These are phyloP conservation scores for Phellopilus nigrolimitatus DNA, from an alignment of 1,284 basidiomycete genomes.

Conservation along the genomic window DNA sequence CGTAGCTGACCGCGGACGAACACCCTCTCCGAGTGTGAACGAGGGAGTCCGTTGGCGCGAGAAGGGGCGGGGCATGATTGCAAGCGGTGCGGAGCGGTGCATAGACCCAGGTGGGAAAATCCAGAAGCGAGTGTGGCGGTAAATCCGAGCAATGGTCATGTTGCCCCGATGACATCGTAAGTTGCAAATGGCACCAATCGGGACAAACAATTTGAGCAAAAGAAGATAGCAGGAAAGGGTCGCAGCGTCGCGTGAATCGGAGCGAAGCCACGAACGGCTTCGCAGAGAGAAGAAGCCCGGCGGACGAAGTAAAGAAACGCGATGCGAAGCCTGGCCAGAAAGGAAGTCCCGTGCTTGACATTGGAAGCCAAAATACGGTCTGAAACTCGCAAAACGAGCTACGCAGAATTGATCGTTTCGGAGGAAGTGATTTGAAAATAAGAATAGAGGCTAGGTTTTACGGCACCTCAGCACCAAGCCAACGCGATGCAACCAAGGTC, in stretches of 20 bases:
- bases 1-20: neutral
- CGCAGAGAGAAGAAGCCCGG: neutral
- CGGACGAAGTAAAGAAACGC: neutral
- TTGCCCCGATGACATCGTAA: neutral
- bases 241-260: neutral
- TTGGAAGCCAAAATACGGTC: too few relatives aligned
- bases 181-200: too few relatives aligned
- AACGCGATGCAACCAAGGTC: neutral
- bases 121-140: neutral
- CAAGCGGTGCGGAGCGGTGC: neutral
- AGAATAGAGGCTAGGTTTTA: neutral
- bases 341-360: too few relatives aligned
- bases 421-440: neutral
- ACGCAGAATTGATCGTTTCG: too few relatives aligned
- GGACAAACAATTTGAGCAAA: conserved; percentile 1
- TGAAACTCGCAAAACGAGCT: too few relatives aligned
- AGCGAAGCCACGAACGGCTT: neutral
- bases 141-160: neutral
- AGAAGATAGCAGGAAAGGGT: conserved; percentile 6
- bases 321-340: neutral
- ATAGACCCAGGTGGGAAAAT: neutral
- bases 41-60: neutral
- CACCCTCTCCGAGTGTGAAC: neutral
- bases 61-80: neutral
- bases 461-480: neutral